These are phyloP conservation scores for Salvia splendens DNA, from an alignment of 257 asterid genomes.

Conservation along the genomic window DNA sequence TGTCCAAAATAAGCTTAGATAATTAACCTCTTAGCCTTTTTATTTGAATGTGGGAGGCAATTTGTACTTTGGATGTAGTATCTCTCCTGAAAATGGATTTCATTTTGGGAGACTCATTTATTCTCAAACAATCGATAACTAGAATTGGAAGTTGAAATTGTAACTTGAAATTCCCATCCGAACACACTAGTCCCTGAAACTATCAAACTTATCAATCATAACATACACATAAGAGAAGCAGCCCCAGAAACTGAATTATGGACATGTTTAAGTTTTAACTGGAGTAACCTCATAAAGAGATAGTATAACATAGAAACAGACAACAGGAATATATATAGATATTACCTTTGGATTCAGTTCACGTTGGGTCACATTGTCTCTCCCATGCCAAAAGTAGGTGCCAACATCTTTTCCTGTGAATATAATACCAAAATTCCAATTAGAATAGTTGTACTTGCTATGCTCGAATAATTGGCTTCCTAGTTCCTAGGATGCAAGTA, in stretches of 20 bases:
- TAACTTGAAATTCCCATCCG: not conserved
- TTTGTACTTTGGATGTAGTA: not conserved
- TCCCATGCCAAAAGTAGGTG: slow-evolving; percentile 97
- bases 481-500: slow-evolving; percentile 27
- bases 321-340: slow-evolving; percentile 25
- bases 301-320: not conserved
- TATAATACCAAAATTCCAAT: slow-evolving; percentile 21
- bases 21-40: not conserved
- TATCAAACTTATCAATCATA: not conserved
- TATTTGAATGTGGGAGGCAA: not conserved
- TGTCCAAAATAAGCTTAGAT: too few species aligned
- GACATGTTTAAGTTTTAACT: not conserved
- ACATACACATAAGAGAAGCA: slow-evolving; percentile 9
- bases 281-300: slow-evolving; percentile 12
- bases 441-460: slow-evolving; percentile 25
- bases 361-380: slow-evolving; percentile 62
- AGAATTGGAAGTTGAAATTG: not conserved
- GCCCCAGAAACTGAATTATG: slow-evolving; percentile 7
- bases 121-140: not conserved
- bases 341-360: slow-evolving; percentile 96
- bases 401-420: slow-evolving; percentile 66
- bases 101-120: not conserved
- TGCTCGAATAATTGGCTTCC: slow-evolving; percentile 14
- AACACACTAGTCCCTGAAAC: not conserved
- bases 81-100: not conserved